Evolutionary conservation across 441 rosid species (phyloP).

Genomic region (Jatropha multifida): DNA sequence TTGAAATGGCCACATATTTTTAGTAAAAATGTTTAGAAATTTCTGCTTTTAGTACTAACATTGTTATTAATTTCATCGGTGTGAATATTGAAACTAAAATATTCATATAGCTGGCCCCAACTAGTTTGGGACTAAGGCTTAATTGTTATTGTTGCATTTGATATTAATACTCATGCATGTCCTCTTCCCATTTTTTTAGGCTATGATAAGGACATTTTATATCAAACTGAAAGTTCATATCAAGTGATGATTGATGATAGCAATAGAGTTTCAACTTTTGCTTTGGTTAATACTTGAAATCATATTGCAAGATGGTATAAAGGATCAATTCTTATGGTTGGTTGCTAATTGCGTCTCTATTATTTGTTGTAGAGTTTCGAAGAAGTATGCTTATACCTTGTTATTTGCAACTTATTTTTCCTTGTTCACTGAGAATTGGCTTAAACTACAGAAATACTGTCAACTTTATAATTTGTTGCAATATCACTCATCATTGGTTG

Average conservation of each 20-base stretch:
- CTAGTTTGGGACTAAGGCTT: no score
- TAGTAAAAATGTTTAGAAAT: background rate
- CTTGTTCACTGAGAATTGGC: no score
- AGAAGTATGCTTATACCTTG: slow-evolving; percentile 41
- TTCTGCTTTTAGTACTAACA: background rate
- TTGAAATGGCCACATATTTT: no score
- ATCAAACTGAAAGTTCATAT: slow-evolving; percentile 44
- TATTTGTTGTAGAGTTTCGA: slow-evolving; percentile 71
- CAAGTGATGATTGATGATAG: slow-evolving; percentile 38
- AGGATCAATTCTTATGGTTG: slow-evolving; percentile 50
- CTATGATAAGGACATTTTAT: slow-evolving; percentile 39
- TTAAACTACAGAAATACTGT: no score
- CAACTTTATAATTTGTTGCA: no score
- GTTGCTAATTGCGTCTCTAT: slow-evolving; percentile 69
- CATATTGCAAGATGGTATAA: slow-evolving; percentile 49
- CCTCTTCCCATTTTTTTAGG: slow-evolving; percentile 40
- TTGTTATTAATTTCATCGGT: no score
- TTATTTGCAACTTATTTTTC: background rate
- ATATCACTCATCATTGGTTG: no score
- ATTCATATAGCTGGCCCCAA: no score
- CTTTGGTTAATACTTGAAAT: slow-evolving; percentile 49
- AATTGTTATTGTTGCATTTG: no score
- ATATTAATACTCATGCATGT: background rate
- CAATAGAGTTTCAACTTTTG: slow-evolving; percentile 42
- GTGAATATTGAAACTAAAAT: no score